phyloP scores from a whole-genome alignment of 495 filamentous ascomycete species.

The Aspergillus heteromorphus region DNA sequence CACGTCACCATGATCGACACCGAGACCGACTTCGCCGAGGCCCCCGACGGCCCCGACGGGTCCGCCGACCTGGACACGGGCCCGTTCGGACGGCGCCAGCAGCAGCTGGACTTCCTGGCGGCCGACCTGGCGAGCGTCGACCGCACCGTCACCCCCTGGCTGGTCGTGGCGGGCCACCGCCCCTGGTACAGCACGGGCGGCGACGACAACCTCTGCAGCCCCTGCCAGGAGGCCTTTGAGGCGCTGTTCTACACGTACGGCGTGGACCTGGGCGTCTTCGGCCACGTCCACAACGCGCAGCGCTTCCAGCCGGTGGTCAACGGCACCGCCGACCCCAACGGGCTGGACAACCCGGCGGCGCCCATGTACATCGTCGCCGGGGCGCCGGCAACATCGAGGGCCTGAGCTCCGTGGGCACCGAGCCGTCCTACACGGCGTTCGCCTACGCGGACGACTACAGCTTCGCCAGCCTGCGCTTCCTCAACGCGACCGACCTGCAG shows the following conservation, averaged over 20 bases:
- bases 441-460: slow-evolving; percentile 53
- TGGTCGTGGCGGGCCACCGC: slow-evolving; percentile 55
- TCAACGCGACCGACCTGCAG: slow-evolving; percentile 29
- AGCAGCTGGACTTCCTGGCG: slow-evolving; percentile 38
- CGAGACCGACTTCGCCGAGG: slow-evolving; percentile 48
- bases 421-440: slow-evolving; percentile 45
- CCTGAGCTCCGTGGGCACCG: slow-evolving; percentile 29
- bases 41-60: slow-evolving; percentile 40
- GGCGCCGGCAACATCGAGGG: slow-evolving; percentile 46
- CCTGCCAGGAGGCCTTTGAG: slow-evolving; percentile 56
- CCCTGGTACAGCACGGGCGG: slow-evolving; percentile 54
- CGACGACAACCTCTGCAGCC: slow-evolving; percentile 33
- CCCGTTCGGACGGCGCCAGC: slow-evolving; percentile 40
- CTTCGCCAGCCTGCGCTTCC: slow-evolving; percentile 35
- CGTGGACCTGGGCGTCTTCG: slow-evolving; percentile 57
- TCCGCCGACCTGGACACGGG: slow-evolving; percentile 44
- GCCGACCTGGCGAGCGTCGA: slow-evolving; percentile 47
- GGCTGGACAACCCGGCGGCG: slow-evolving; percentile 47
- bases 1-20: slow-evolving; percentile 55
- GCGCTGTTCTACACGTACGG: slow-evolving; percentile 52
- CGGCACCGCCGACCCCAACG: slow-evolving; percentile 37
- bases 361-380: slow-evolving; percentile 52
- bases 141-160: slow-evolving; percentile 49
- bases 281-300: slow-evolving; percentile 57
- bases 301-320: slow-evolving; percentile 40